A percentile compares a stretch with the other conserved stretches of the same genome.
Conservation (phyloP, 108 stramenopile species). For the Cyclotella atomus region DNA sequence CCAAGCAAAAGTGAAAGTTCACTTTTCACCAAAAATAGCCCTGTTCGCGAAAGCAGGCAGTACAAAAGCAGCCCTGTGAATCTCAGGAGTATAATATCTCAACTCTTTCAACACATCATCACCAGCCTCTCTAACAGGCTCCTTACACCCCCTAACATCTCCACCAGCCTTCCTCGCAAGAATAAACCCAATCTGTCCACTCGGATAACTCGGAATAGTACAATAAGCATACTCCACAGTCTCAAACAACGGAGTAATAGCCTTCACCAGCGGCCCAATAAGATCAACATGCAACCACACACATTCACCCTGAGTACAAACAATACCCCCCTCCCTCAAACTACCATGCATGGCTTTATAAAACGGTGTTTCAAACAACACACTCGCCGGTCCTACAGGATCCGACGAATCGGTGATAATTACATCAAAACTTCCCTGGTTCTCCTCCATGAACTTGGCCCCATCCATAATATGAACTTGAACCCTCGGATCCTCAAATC, state of each 20-base stretch:
- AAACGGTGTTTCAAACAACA: slow-evolving; percentile 96
- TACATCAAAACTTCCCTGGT: slow-evolving; percentile 83
- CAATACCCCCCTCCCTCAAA: slow-evolving; percentile 91
- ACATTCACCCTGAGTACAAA: slow-evolving; percentile 99
- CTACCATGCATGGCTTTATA: slow-evolving; percentile 88
- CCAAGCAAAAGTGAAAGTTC: not conserved
- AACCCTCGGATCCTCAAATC: slow-evolving; percentile 94
- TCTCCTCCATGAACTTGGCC: slow-evolving; percentile 82
- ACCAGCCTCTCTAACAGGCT: slow-evolving; percentile 57
- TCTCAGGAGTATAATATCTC: slow-evolving; percentile 90
- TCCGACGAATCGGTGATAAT: slow-evolving; percentile 93
- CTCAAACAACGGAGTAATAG: slow-evolving; percentile 71
- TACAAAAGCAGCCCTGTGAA: slow-evolving; percentile 94
- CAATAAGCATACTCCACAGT: slow-evolving; percentile 96
- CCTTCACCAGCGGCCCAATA: slow-evolving; percentile 82
- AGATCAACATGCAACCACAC: slow-evolving; percentile 94
- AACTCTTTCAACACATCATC: slow-evolving; percentile 65
- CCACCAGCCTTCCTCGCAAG: slow-evolving; percentile 74
- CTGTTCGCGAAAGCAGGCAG: slow-evolving; percentile 88
- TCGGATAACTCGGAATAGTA: slow-evolving; percentile 98
- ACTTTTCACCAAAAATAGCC: slow-evolving; percentile 50
- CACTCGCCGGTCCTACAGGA: slow-evolving; percentile 95
- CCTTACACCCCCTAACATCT: slow-evolving; percentile 49
- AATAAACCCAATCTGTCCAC: slow-evolving; percentile 98
- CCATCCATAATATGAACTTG: slow-evolving; percentile 89